Base-by-base conservation (phyloP, 139 green algal genomes). In the Auxenochlorella pyrenoidosa region DNA sequence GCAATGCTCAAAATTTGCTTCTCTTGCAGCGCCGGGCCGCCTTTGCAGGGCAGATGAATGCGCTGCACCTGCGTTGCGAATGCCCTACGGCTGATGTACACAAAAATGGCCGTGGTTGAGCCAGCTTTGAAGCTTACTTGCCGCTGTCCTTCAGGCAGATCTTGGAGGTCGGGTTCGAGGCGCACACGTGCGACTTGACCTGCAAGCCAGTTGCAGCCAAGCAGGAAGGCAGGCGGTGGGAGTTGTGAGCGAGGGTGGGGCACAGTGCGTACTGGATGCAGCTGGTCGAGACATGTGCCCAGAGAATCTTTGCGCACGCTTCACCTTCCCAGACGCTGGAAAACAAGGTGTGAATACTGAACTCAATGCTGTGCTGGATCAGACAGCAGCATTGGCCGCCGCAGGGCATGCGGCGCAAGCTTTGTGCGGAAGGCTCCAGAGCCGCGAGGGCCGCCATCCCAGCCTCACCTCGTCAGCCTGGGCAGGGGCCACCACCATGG, bases 151-250 rank as follows among this genome's bases (percentile, higher is more conserved):
- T 40, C 36, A 83, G 44, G 28, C 40, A 76, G 66, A 78, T 59
- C 79, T 93, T 93, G 36, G 90, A 81, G 43, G 90, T 93, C 58
- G 90, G 88, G 79, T 93, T 92, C 38, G 26, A 70, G 34, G 88
- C 90, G 54, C 90, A 93, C 28, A 93, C 85, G 18, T 65, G 85
- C 13, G 36, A 51, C 90, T 92, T 92, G 32, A 88, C 71, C 34
- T 68, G 73, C 73, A 78, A 19, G 15, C 54, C 2, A 63, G 54
- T 24, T 8, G 54, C 18, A 24, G 18, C 47, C 47, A 34, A 34
- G 68, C 19, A 0, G 19, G 34, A 12, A 6, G 30, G 0, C 15
- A 44, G 15, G 34, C 32, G 8, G 63, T 2, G 26, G 24, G 66
- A 34, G 66, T 18, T 24, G 3, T 24, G 30, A 41, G 63, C 3